Percentiles rank a stretch among this genome's conserved stretches.
Conservation (phyloP, 805 yeast genomes). For the Metschnikowia rubicola region DNA sequence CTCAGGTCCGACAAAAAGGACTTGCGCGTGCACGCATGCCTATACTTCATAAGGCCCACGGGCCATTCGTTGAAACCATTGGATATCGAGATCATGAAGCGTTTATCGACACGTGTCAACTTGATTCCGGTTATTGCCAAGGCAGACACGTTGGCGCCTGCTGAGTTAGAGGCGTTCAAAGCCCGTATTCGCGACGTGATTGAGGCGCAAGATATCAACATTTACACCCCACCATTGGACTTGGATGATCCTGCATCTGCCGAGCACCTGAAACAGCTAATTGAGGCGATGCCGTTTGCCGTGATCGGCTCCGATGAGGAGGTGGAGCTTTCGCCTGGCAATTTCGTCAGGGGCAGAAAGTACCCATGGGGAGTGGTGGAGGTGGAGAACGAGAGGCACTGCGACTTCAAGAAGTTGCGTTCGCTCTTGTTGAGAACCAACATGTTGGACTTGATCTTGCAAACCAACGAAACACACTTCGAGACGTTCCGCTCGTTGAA, state of each 20-base stretch:
- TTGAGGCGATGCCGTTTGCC: slow-evolving; percentile 86
- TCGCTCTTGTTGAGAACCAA: slow-evolving; percentile 75
- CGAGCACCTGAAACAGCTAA: slow-evolving; percentile 75
- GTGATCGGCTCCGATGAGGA: slow-evolving; percentile 75
- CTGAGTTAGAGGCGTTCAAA: slow-evolving; percentile 67
- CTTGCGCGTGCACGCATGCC: slow-evolving; percentile 84
- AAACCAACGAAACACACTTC: slow-evolving; percentile 79
- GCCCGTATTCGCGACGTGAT: slow-evolving; percentile 76
- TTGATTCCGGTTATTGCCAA: slow-evolving; percentile 87
- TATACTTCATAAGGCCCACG: slow-evolving; percentile 88
- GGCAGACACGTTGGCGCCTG: slow-evolving; percentile 76
- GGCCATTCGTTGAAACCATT: slow-evolving; percentile 84
- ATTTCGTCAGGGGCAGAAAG: slow-evolving; percentile 69
- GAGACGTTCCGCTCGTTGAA: slow-evolving; percentile 74
- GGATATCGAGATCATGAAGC: slow-evolving; percentile 86
- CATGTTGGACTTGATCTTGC: slow-evolving; percentile 74
- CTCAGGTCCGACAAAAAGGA: slow-evolving; percentile 62
- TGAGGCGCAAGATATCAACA: slow-evolving; percentile 77
- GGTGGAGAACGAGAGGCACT: slow-evolving; percentile 80
- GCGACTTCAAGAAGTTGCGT: slow-evolving; percentile 82
- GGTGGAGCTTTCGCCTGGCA: slow-evolving; percentile 60
- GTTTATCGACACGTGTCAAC: slow-evolving; percentile 74
- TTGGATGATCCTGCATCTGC: slow-evolving; percentile 69
- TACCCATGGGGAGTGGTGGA: slow-evolving; percentile 92
- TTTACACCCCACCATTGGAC: slow-evolving; percentile 82